phyloP scores from a whole-genome alignment of 2,329 filamentous ascomycete species.

The Cladosporium oxysporum region DNA sequence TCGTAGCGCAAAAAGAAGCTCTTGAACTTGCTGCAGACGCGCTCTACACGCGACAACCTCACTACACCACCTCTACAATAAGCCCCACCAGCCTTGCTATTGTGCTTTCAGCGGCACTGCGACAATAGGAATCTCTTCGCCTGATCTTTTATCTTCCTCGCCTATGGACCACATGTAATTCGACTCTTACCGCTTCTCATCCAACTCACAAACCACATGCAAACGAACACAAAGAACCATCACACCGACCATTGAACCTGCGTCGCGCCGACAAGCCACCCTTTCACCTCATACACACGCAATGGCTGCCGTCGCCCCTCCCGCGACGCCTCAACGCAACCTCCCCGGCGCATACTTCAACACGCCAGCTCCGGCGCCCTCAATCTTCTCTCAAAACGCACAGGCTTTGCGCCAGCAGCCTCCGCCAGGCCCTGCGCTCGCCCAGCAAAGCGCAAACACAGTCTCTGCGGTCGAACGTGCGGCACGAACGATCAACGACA shows the following conservation, averaged over 20 bases:
- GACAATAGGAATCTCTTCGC: constrained; percentile 10
- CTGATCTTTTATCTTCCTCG: constrained; percentile 5
- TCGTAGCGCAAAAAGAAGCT: neutral
- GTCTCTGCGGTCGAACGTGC: constrained; percentile 75
- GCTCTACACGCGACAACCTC: constrained; percentile 1
- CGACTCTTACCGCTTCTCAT: neutral
- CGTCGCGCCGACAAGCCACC: constrained; percentile 8
- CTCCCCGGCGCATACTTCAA: constrained; percentile 75
- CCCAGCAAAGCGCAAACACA: constrained; percentile 23
- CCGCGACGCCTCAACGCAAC: constrained; percentile 66
- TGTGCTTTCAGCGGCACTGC: constrained; percentile 5
- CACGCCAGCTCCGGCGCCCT: constrained; percentile 62
- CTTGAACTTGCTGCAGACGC: neutral
- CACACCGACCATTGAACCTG: constrained; percentile 2
- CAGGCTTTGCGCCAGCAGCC: constrained; percentile 32
- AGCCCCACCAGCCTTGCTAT: constrained; percentile 4
- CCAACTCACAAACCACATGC: neutral
- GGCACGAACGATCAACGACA: constrained; percentile 78
- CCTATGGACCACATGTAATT: constrained; percentile 10
- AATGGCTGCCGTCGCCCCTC: constrained; percentile 30
- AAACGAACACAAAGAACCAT: constrained; percentile 13
- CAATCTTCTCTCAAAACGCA: constrained; percentile 37
- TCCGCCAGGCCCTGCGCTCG: constrained; percentile 24
- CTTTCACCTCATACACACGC: constrained; percentile 12
- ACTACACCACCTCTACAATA: constrained; percentile 10